A percentile compares a stretch with the other conserved stretches of the same genome.
These are phyloP conservation scores for Cyberlindnera mississippiensis DNA, from an alignment of 805 yeast genomes.

Conservation along the genomic window DNA sequence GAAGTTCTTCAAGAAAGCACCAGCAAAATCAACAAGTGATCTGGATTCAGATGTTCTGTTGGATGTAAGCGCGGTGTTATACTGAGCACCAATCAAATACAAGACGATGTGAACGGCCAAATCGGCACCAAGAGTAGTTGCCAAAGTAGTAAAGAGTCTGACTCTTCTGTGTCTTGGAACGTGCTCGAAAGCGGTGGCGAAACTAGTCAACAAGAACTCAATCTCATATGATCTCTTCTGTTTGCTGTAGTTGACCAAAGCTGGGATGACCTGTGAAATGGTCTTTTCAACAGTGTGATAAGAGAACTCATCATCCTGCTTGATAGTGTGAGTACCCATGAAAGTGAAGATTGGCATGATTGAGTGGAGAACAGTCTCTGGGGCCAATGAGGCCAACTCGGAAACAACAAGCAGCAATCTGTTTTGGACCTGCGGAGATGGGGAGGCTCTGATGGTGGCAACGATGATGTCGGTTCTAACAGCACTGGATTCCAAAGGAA, in stretches of 20 bases:
- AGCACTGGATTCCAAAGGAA: slow-evolving; percentile 53
- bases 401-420: slow-evolving; percentile 80
- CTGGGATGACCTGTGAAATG: slow-evolving; percentile 85
- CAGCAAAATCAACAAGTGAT: slow-evolving; percentile 65
- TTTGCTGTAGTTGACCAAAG: slow-evolving; percentile 53
- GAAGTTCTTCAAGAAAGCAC: slow-evolving; percentile 66
- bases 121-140: slow-evolving; percentile 67
- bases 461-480: slow-evolving; percentile 89
- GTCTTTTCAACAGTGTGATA: slow-evolving; percentile 91
- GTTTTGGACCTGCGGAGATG: slow-evolving; percentile 94
- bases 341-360: slow-evolving; percentile 99
- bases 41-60: slow-evolving; percentile 64
- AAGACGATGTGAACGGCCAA: slow-evolving; percentile 67
- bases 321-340: slow-evolving; percentile 96
- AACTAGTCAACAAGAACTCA: slow-evolving; percentile 81
- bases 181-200: slow-evolving; percentile 91
- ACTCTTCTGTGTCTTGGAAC: slow-evolving; percentile 96
- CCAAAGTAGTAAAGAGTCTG: slow-evolving; percentile 71
- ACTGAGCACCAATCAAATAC: slow-evolving; percentile 79
- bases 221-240: slow-evolving; percentile 54
- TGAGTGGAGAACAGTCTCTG: slow-evolving; percentile 88
- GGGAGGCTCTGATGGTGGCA: slow-evolving; percentile 81
- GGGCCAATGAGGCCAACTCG: slow-evolving; percentile 80
- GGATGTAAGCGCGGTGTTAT: slow-evolving; percentile 47
- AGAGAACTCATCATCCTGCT: slow-evolving; percentile 96